Percentiles rank a stretch among this genome's conserved stretches.
These are phyloP conservation scores for Dothiorella sarmentorum DNA, from an alignment of 2,329 filamentous ascomycete genomes.

Conservation along the genomic window DNA sequence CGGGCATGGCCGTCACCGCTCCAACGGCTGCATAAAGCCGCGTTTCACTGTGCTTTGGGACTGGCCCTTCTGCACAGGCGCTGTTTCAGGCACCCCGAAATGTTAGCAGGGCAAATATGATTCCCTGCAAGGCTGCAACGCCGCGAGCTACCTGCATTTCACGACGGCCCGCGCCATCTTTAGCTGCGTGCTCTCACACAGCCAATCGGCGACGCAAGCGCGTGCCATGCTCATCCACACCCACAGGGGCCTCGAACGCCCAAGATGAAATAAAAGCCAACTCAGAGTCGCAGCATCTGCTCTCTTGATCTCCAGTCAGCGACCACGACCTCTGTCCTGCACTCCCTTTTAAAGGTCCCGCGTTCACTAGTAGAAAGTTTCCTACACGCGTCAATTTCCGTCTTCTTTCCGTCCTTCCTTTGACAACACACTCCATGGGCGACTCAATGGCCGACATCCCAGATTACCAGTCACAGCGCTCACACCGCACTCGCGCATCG, in stretches of 20 bases:
- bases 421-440: background rate
- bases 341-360: constrained; percentile 13
- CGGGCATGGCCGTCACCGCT: too few species aligned
- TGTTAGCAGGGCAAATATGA: background rate
- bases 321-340: background rate
- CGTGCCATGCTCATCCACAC: background rate
- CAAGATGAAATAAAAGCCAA: background rate
- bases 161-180: background rate
- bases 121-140: background rate
- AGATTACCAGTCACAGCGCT: background rate
- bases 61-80: background rate
- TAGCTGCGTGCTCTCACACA: background rate
- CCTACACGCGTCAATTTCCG: background rate
- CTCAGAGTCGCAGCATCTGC: background rate
- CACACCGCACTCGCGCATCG: background rate
- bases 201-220: background rate
- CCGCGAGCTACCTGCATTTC: background rate
- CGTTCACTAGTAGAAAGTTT: constrained; percentile 4
- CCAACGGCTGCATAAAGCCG: background rate
- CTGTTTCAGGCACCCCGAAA: constrained; percentile 7
- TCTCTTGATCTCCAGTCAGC: constrained; percentile 8
- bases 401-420: background rate
- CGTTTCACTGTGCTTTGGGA: background rate
- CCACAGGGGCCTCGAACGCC: constrained; percentile 8
- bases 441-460: constrained; percentile 6